These are phyloP conservation scores for Pleurozium schreberi DNA, from an alignment of 225 moss, liverwort and hornwort species.

Conservation along the genomic window DNA sequence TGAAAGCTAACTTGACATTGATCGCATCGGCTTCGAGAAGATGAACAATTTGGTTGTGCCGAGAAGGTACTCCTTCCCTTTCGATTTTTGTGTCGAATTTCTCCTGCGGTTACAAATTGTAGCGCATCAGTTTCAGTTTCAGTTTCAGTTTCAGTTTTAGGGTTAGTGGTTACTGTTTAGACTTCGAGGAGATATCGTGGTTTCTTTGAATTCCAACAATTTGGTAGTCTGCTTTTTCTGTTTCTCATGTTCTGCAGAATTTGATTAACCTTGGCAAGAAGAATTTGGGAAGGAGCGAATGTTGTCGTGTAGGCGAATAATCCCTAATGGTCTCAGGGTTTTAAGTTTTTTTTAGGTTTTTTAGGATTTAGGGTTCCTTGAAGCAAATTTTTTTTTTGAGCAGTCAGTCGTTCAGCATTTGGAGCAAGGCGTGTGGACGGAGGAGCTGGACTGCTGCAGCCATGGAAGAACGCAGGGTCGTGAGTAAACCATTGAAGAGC, in stretches of 20 bases:
- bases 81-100: too few species aligned
- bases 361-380: not conserved
- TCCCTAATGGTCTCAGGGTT: not conserved
- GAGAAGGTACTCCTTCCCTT: not conserved
- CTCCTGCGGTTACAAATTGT: not conserved
- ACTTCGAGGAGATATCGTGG: not conserved
- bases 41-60: not conserved
- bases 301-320: too few species aligned
- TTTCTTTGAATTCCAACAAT: not conserved
- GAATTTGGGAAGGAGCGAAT: not conserved
- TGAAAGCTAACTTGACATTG: not conserved
- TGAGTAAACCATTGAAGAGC: not conserved
- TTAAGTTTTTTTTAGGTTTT: not conserved
- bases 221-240: not conserved
- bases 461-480: conserved; percentile 12
- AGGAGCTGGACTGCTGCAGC: not conserved
- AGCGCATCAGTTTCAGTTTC: not conserved
- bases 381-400: not conserved
- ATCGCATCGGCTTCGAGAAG: not conserved
- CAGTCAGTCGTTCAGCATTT: not conserved
- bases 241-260: not conserved
- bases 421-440: not conserved
- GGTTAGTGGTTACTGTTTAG: too few species aligned
- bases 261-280: not conserved
- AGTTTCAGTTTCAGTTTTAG: too few species aligned